Conservation (phyloP, 2,329 filamentous ascomycete species). For the Sporothrix brunneoviolacea region DNA sequence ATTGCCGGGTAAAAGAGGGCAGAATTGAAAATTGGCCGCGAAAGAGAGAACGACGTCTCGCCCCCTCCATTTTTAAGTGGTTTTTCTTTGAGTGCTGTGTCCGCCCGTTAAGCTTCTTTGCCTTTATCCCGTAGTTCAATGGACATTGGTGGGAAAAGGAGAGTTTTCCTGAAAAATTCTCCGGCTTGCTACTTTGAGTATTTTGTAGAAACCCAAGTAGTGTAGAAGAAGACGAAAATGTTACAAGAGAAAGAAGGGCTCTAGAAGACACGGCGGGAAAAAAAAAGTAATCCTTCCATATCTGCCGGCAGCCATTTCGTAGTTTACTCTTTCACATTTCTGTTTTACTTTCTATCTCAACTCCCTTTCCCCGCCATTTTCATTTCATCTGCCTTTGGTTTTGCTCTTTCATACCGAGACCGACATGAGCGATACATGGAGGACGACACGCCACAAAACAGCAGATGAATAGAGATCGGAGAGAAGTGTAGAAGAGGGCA, state of each 20-base stretch:
- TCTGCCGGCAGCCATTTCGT: neutral
- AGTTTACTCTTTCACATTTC: too few relatives aligned
- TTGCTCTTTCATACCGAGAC: neutral
- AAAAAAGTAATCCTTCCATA: too few relatives aligned
- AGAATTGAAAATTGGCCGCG: too few relatives aligned
- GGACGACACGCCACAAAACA: neutral
- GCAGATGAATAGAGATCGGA: too few relatives aligned
- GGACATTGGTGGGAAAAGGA: neutral
- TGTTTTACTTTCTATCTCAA: too few relatives aligned
- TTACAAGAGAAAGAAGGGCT: neutral
- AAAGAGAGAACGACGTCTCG: too few relatives aligned
- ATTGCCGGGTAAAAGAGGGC: conserved; percentile 1
- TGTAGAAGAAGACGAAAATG: neutral
- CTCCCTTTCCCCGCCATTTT: neutral
- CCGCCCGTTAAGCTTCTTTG: neutral
- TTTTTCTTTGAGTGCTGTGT: neutral
- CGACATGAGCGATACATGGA: neutral
- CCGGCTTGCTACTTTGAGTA: too few relatives aligned
- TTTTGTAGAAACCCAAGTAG: too few relatives aligned
- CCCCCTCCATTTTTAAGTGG: too few relatives aligned
- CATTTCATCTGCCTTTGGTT: neutral
- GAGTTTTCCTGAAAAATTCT: too few relatives aligned
- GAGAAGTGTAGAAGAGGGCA: too few relatives aligned
- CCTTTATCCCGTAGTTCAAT: neutral
- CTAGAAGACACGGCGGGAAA: too few relatives aligned